phyloP scores from a whole-genome alignment of 202 grass and related monocot species.

The Carex arenaria region DNA sequence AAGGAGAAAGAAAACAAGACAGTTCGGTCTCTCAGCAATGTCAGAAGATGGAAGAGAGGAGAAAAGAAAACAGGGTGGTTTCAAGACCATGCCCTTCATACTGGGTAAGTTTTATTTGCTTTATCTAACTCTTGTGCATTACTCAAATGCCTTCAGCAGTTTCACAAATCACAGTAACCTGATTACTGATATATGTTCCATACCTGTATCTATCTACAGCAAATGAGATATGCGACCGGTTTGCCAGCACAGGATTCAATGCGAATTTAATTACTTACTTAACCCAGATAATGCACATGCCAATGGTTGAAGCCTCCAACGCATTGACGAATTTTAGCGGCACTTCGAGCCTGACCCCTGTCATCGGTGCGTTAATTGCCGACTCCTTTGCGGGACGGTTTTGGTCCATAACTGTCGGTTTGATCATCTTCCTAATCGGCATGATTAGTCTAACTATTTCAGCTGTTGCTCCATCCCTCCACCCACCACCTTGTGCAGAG shows the following conservation, averaged over 20 bases:
- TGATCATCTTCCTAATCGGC: conserved; percentile 48
- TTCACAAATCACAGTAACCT: background rate
- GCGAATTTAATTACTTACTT: conserved; percentile 80
- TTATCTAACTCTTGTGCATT: too few relatives aligned
- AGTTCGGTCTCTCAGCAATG: background rate
- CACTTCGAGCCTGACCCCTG: conserved; percentile 56
- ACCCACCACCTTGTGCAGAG: conserved; percentile 27
- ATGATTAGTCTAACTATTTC: conserved; percentile 67
- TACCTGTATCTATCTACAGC: conserved; percentile 19
- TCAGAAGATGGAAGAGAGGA: conserved; percentile 37
- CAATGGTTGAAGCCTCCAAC: conserved; percentile 74
- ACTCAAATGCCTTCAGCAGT: background rate
- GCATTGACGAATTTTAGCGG: conserved; percentile 58
- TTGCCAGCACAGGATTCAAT: conserved; percentile 67
- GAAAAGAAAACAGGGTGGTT: conserved; percentile 54
- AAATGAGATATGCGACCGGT: conserved; percentile 60
- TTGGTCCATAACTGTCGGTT: conserved; percentile 52
- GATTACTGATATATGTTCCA: background rate
- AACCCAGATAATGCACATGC: conserved; percentile 69
- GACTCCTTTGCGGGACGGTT: conserved; percentile 64
- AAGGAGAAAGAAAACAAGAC: background rate
- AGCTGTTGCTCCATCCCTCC: conserved; percentile 39
- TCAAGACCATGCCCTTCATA: conserved; percentile 81
- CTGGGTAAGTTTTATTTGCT: conserved; percentile 30
- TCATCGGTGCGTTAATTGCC: conserved; percentile 57